Evolutionary conservation across 257 asterid genomes (phyloP), one percentile per base, ranked within the genome.

Genomic region (Nicotiana undulata): DNA sequence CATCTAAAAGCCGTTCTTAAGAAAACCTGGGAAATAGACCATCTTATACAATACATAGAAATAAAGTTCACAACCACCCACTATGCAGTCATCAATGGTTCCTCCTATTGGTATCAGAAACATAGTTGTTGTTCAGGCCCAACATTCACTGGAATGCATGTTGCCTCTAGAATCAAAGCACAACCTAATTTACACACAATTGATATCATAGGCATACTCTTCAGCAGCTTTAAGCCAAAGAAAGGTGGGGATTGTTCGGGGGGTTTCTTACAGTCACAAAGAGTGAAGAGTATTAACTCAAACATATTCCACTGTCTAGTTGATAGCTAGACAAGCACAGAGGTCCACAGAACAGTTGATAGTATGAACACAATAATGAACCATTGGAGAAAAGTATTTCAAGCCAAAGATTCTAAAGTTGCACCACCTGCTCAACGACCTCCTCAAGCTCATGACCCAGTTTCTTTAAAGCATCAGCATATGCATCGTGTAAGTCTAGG

Each of bases 381-480:
- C 51, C n/a, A 44, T 64, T 61, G 76, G 34, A 28, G 63, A 46
- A 81, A 31, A 34, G 32, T 44, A 82, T 65, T 65, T 32, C 75
- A 65, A 16, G 75, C 28, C 76, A 80, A 28, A 58, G 84, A 75
- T 40, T 70, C 49, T 32, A 63, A 80, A 77, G 80, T 80, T 75
- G 60, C 76, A 76, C 75, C 84, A 94, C 99, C 99, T 96, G 97
- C 90, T 91, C 98, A 66, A 85, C 92, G 83, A 96, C 86, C 81
- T 90, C 89, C 92, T 96, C 99, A 51, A 96, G 98, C 78, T 88
- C 88, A 83, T 96, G 93, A 59, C 99, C 99, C 60, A 96, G 84
- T 82, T 92, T 89, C 87, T 89, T 92, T 68, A 96, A 86, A 76
- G 98, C 98, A 87, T 90, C 89, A 75, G 96, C 91, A 89, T 96